Evolutionary conservation across 371 early-diverging fungal species (phyloP), one percentile per base, ranked within the genome.

Genomic region (Batkoa obscura): DNA sequence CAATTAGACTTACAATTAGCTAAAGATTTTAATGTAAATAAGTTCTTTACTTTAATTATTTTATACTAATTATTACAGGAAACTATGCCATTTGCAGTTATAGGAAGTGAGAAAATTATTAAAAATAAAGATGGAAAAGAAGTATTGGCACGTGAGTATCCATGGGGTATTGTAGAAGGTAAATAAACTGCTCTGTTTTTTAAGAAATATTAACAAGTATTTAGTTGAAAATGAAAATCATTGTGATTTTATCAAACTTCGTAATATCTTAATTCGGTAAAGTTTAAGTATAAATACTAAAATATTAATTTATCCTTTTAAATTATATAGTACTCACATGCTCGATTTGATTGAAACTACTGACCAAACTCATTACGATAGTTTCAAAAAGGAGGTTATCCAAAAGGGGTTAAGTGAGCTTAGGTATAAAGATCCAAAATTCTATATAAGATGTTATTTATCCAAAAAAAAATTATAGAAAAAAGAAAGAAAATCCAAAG

Each of bases 21-120:
- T 37, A 37, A 34, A 62, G 84, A 77, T 66, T 90, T 91, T 51
- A 75, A 88, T 72, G 76, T 74, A 70, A 58, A 50, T 62, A 5
- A 30, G 33, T 36, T 9, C 34, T 31, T 39, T 41, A 45, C n/a
- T 30, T 13, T 2, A 39, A 37, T 5, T 33, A 43, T 50, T 42
- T 47, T 56, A 23, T 50, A 12, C 55, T 34, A 49, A 9, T n/a
- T 30, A 17, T 12, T 37, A 36, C 55, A 80, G 76, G 74, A 77
- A 8, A 86, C 94, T 4, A 79, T 88, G 81, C 98, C 97, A 3
- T 94, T 94, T 69, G 86, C 95, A 13, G 82, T 96, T 46, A 93
- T 98, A 66, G 92, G 94, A 37, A 83, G 85, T 62, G 83, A 84
- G 35, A 77, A 84, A 58, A 92, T 93, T 60, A 89, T 91, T 47